These are phyloP conservation scores for Camellia granthamiana DNA, from an alignment of 148 eudicot genomes.

Conservation along the genomic window DNA sequence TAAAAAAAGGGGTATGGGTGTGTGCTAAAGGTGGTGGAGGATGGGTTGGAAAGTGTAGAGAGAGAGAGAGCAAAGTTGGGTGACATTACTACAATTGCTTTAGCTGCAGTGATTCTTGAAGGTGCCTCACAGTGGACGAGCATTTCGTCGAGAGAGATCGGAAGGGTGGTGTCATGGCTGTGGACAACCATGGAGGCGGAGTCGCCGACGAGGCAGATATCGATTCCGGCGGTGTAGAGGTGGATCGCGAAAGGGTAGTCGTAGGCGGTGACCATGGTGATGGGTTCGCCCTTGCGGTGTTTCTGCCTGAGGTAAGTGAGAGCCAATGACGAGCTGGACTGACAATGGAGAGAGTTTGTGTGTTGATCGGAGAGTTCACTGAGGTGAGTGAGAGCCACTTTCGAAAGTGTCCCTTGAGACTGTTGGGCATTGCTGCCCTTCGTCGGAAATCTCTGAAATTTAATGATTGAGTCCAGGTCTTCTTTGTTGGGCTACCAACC, in stretches of 20 bases:
- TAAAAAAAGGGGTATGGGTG: too few species aligned
- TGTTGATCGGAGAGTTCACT: too few species aligned
- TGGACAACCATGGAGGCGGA: constrained; percentile 96
- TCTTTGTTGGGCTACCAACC: too few species aligned
- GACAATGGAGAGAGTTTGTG: too few species aligned
- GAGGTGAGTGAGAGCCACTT: too few species aligned
- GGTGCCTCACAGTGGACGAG: constrained; percentile 91
- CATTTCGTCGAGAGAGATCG: constrained; percentile 81
- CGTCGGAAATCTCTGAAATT: too few species aligned
- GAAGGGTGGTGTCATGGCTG: constrained; percentile 83
- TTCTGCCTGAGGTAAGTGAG: constrained; percentile 57
- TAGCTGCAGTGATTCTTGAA: constrained; percentile 81
- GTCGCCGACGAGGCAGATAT: constrained; percentile 76
- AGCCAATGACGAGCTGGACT: constrained; percentile 50
- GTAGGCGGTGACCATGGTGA: constrained; percentile 83
- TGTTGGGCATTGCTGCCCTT: too few species aligned
- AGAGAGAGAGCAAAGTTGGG: too few species aligned
- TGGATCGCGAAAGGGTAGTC: constrained; percentile 91
- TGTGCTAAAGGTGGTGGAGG: too few species aligned
- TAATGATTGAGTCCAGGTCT: too few species aligned
- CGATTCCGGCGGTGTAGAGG: constrained; percentile 80
- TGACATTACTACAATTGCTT: constrained; percentile 84
- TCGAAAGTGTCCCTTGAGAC: too few species aligned
- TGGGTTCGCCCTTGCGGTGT: constrained; percentile 53
- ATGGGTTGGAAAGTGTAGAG: too few species aligned